Evolutionary conservation across 768 basidiomycete genomes (phyloP), one percentile per base, ranked within the genome.

Genomic region (Calocera viscosa): DNA sequence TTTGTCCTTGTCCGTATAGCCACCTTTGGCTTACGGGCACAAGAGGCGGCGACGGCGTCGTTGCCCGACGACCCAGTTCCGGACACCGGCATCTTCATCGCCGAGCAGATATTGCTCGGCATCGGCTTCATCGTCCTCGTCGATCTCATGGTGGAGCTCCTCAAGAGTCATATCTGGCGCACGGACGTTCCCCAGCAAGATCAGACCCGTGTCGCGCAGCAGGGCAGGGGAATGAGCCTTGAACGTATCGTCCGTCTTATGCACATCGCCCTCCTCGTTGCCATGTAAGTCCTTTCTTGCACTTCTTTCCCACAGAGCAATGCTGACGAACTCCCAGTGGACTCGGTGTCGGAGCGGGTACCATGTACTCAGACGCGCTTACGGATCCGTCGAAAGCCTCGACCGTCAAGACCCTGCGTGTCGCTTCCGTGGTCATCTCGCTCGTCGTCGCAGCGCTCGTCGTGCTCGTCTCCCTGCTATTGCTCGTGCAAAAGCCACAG

Each of bases 361-460:
- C 53, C 5, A 60, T 28, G 53, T 60, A 60, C 53, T 26, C 26
- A 5, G 11, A 26, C 10, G 53, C 53, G 19, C 11, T 60, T 5
- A 60, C 11, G 14, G 22, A 32, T 22, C 8, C 53, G 53, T 60
- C 53, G 2, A 60, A 28, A 10, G 30, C 24, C 2, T 7, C 7
- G 14, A 10, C 2, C 2, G 53, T 60, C 26, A 60, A 60, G 30
- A 32, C 53, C 24, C 24, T 60, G 53, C 53, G 53, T 30, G 10
- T 60, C 53, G 53, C 26, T 2, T 60, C 53, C 26, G 7, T 22
- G 26, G 14, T 32, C 14, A 60, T 53, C 67, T 17, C 41, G 28
- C 24, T 49, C 64, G 19, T 64, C 63, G 14, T 49, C 68, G 1
- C 64, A 65, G 49, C 49, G 43, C 19, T 69, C 63, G 17, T 43